Evolutionary conservation across 2,329 filamentous ascomycete species (phyloP).

Genomic region (Epichloe amarillans): DNA sequence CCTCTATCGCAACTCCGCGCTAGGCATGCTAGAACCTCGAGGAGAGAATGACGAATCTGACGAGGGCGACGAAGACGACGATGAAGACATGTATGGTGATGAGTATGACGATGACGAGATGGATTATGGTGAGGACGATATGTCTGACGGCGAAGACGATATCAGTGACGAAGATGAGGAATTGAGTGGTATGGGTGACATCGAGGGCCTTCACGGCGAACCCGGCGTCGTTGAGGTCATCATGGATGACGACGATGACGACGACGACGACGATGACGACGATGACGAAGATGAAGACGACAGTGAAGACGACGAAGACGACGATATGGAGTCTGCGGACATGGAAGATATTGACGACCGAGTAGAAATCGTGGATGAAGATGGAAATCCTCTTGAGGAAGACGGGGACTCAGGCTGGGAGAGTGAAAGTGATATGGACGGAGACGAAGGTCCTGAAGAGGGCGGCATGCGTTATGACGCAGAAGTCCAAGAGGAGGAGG

Average conservation of each 20-base stretch:
- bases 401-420: conserved; percentile 50
- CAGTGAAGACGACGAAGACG: conserved; percentile 42
- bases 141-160: conserved; percentile 71
- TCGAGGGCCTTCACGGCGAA: conserved; percentile 59
- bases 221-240: conserved; percentile 59
- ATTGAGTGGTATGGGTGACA: conserved; percentile 68
- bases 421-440: conserved; percentile 44
- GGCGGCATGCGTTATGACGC: conserved; percentile 42
- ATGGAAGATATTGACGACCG: conserved; percentile 41
- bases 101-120: conserved; percentile 87
- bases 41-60: conserved; percentile 73
- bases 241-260: conserved; percentile 48
- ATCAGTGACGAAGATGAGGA: conserved; percentile 85
- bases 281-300: conserved; percentile 46
- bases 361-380: conserved; percentile 49
- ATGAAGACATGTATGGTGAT: conserved; percentile 87
- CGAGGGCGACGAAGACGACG: conserved; percentile 57
- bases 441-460: conserved; percentile 37
- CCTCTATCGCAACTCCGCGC: conserved; percentile 86
- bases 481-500: conserved; percentile 41
- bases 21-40: conserved; percentile 84
- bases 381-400: conserved; percentile 44
- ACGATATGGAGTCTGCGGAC: conserved; percentile 29
- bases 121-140: conserved; percentile 74
- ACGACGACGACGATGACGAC: conserved; percentile 49